Evolutionary conservation across 495 filamentous ascomycete genomes (phyloP).

Genomic region (Sordaria brevicollis): DNA sequence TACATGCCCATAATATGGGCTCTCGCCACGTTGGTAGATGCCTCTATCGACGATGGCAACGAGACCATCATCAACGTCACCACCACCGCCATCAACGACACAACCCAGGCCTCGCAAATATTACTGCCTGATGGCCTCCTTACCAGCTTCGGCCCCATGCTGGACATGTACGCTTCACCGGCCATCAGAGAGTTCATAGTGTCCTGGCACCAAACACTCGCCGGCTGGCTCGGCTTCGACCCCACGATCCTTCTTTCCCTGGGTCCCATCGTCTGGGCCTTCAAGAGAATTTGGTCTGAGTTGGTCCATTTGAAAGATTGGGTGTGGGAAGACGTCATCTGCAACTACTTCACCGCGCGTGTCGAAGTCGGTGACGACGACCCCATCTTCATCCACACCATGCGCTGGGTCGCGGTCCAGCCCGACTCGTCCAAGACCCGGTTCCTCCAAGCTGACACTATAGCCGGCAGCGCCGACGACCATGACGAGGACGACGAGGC

Average conservation of each 20-base stretch:
- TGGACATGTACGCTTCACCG: conserved; percentile 11
- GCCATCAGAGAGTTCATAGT: conserved; percentile 9
- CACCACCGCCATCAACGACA: conserved; percentile 10
- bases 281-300: conserved; percentile 23
- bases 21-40: background rate
- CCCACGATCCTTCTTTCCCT: conserved; percentile 25
- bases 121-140: conserved; percentile 11
- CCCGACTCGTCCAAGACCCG: conserved; percentile 41
- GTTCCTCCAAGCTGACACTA: conserved; percentile 47
- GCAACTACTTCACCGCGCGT: conserved; percentile 41
- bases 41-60: background rate
- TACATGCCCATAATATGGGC: background rate
- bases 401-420: conserved; percentile 51
- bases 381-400: conserved; percentile 49
- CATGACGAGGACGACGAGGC: background rate
- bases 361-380: conserved; percentile 47
- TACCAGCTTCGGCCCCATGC: conserved; percentile 17
- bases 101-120: conserved; percentile 2
- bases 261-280: conserved; percentile 28
- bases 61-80: conserved; percentile 15
- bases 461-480: background rate
- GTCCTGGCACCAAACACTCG: conserved; percentile 16
- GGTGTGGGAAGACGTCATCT: conserved; percentile 15
- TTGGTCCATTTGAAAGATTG: too few relatives aligned
- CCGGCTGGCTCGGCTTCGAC: conserved; percentile 26